Evolutionary conservation across 805 yeast species (phyloP), one percentile per base, ranked within the genome.

Genomic region (Starmerella apis): DNA sequence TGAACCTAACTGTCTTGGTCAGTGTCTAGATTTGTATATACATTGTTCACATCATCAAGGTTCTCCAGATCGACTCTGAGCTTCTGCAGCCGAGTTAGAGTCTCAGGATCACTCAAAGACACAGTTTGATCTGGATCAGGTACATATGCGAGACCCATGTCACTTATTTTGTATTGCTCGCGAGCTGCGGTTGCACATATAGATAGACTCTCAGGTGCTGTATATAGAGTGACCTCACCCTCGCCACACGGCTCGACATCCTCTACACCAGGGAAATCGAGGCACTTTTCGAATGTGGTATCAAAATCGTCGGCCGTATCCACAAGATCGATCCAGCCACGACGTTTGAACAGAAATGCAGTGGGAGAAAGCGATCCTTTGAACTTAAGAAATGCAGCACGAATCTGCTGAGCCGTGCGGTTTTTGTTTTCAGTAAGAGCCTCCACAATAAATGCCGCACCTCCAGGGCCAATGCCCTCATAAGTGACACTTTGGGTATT

Each of bases 381-480:
- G 46, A 32, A 56, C 57, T 83, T 83, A 36, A 80, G 75, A 63
- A 90, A 79, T 3, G 84, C 81, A 8, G 83, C 79, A 60, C 88
- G 77, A 8, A 92, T 81, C 44, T 74, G 73, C 14, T 84, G 81
- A 31, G 86, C 75, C 0, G 96, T 81, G 46, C 97, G 71, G 52
- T 83, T 79, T 65, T 83, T 86, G 65, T 86, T 90, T 63, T 90
- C 96, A 0, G 97, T 90, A 44, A 80, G 71, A 0, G 95, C 88
- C 60, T 86, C 95, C 4, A 90, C 79, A 3, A 90, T 75, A 42
- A 87, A 71, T 0, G 95, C 84, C 2, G 85, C 85, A 2, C 96
- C 96, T 1, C 88, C 94, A 0, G 96, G 96, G 0, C 90, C 96
- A 64, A 87, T 71, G 14, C 92, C 95, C 64, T 92, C 97, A 65